A percentile compares a stretch with the other conserved stretches of the same genome.
Evolutionary conservation across 495 filamentous ascomycete genomes (phyloP).

Genomic region (Astrocystis sublimbata): DNA sequence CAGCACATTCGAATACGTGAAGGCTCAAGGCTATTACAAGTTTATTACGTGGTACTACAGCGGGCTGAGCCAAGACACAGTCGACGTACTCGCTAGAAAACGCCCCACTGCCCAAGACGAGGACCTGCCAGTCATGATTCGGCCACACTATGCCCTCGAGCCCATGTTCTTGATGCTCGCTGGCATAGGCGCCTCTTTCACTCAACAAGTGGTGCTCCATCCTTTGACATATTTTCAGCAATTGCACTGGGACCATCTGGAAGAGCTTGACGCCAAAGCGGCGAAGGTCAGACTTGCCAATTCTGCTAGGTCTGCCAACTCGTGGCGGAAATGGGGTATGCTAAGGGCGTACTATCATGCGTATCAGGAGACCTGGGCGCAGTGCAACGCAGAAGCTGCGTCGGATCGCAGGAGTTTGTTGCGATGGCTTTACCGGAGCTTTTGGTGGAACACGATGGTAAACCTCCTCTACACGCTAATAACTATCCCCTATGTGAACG

Average conservation of each 20-base stretch:
- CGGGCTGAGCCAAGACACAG: slow-evolving; percentile 45
- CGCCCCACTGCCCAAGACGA: slow-evolving; percentile 30
- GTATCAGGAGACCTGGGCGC: slow-evolving; percentile 73
- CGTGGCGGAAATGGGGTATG: slow-evolving; percentile 52
- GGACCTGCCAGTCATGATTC: slow-evolving; percentile 58
- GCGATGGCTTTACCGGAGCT: slow-evolving; percentile 75
- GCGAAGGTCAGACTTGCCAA: slow-evolving; percentile 43
- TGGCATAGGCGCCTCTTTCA: slow-evolving; percentile 71
- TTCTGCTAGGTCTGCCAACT: slow-evolving; percentile 25
- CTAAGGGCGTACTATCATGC: slow-evolving; percentile 68
- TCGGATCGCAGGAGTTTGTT: slow-evolving; percentile 62
- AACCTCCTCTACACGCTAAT: too few species aligned
- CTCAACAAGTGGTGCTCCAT: slow-evolving; percentile 78
- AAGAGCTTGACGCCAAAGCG: slow-evolving; percentile 67
- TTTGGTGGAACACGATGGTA: slow-evolving; percentile 66
- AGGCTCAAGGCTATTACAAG: slow-evolving; percentile 79
- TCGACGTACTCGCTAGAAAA: slow-evolving; percentile 44
- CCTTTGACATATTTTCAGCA: slow-evolving; percentile 74
- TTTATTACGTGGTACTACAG: slow-evolving; percentile 81
- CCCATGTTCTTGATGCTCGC: slow-evolving; percentile 78
- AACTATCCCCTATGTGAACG: too few species aligned
- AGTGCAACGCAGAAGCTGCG: slow-evolving; percentile 63
- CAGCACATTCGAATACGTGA: slow-evolving; percentile 80
- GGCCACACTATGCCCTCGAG: slow-evolving; percentile 83
- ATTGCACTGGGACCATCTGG: slow-evolving; percentile 75